phyloP scores from a whole-genome alignment of 805 yeast species.

The Wickerhamomyces bisporus region DNA sequence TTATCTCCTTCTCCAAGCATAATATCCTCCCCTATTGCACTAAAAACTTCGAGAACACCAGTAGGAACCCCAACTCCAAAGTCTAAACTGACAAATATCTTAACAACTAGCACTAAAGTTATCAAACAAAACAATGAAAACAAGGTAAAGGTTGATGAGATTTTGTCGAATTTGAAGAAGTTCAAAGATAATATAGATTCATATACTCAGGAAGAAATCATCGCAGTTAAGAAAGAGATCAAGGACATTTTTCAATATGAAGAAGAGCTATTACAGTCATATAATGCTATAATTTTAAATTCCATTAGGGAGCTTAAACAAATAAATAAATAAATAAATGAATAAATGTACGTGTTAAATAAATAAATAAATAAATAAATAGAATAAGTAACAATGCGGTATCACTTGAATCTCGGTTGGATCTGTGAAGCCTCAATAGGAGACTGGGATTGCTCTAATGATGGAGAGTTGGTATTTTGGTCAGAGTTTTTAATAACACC shows the following conservation, averaged over 20 bases:
- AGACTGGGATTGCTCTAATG: slow-evolving; percentile 8
- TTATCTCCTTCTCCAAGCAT: slow-evolving; percentile 17
- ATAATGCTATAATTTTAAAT: slow-evolving; percentile 21
- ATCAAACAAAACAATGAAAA: slow-evolving; percentile 11
- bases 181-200: slow-evolving; percentile 17
- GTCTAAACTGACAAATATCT: slow-evolving; percentile 2
- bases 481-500: slow-evolving; percentile 8
- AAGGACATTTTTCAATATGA: slow-evolving; percentile 18
- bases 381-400: background rate
- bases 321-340: background rate
- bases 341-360: slow-evolving; percentile 3
- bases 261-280: slow-evolving; percentile 29
- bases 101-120: background rate
- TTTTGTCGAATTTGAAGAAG: slow-evolving; percentile 8
- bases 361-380: slow-evolving; percentile 5
- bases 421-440: slow-evolving; percentile 36
- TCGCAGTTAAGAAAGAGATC: slow-evolving; percentile 21
- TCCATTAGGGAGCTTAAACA: slow-evolving; percentile 6
- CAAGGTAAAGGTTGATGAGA: slow-evolving; percentile 11
- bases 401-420: slow-evolving; percentile 26
- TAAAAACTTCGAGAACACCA: slow-evolving; percentile 1
- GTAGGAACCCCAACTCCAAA: slow-evolving; percentile 6
- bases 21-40: background rate
- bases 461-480: background rate
- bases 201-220: slow-evolving; percentile 18